Evolutionary conservation across 1,284 basidiomycete genomes (phyloP).

Genomic region (Pterulicium gracile): DNA sequence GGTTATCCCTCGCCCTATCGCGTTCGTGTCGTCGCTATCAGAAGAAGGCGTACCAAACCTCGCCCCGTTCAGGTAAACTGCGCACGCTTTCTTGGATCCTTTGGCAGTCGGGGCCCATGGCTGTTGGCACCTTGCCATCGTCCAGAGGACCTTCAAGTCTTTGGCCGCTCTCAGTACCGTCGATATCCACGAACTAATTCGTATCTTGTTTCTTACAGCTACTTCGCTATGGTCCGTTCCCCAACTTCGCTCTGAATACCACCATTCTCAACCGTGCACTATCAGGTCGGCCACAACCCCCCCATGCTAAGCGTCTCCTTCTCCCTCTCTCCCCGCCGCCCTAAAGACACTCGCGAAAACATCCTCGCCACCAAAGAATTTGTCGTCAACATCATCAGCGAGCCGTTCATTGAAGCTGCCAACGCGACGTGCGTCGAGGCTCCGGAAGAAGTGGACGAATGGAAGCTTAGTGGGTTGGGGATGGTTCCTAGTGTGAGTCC

Average conservation of each 20-base stretch:
- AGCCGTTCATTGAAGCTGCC: constrained; percentile 63
- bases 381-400: constrained; percentile 68
- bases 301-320: constrained; percentile 59
- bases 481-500: constrained; percentile 46
- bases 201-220: constrained; percentile 23
- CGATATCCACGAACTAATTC: constrained; percentile 6
- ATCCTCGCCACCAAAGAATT: constrained; percentile 62
- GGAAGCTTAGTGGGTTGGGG: constrained; percentile 65
- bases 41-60: constrained; percentile 50
- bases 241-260: constrained; percentile 6
- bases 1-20: constrained; percentile 64
- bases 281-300: constrained; percentile 50
- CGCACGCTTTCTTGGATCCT: neutral
- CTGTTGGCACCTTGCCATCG: no score
- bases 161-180: no score
- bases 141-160: no score
- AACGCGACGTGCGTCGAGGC: constrained; percentile 61
- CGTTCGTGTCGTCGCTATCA: constrained; percentile 59
- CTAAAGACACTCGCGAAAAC: constrained; percentile 62
- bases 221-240: constrained; percentile 41
- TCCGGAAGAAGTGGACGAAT: constrained; percentile 58
- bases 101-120: no score
- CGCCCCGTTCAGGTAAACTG: constrained; percentile 45
- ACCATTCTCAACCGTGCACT: constrained; percentile 18
- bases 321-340: constrained; percentile 25